Conservation (phyloP, 2,329 filamentous ascomycete genomes). For the Colletotrichum phormii region DNA sequence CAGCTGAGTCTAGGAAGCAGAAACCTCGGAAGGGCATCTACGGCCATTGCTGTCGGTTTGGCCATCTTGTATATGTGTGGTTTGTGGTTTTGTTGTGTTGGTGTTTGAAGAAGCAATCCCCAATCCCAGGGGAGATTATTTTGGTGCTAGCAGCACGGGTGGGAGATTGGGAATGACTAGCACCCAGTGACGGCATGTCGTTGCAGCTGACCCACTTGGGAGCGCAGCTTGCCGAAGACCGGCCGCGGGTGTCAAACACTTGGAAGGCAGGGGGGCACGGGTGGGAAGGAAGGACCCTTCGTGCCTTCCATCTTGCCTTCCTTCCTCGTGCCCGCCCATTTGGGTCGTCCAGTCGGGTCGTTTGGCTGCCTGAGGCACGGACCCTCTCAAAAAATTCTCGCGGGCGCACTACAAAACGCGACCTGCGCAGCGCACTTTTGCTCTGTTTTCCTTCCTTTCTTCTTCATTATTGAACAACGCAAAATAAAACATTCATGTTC, state of each 20-base stretch:
- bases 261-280: not conserved
- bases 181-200: slow-evolving; percentile 32
- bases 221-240: slow-evolving; percentile 28
- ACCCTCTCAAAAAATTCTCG: not conserved
- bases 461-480: slow-evolving; percentile 59
- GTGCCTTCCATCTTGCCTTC: not conserved
- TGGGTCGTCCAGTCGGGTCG: not conserved
- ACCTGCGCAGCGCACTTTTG: slow-evolving; percentile 18
- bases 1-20: slow-evolving; percentile 68
- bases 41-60: slow-evolving; percentile 42
- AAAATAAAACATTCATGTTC: slow-evolving; percentile 58
- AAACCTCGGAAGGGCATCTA: slow-evolving; percentile 62
- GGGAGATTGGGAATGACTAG: slow-evolving; percentile 20
- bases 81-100: not conserved
- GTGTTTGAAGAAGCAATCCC: not conserved
- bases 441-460: slow-evolving; percentile 43
- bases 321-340: too few species aligned
- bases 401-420: slow-evolving; percentile 26
- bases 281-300: slow-evolving; percentile 19
- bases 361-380: slow-evolving; percentile 15
- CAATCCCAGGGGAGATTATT: not conserved
- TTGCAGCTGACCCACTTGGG: slow-evolving; percentile 29
- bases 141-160: not conserved
- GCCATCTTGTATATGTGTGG: slow-evolving; percentile 41
- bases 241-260: slow-evolving; percentile 10